These are phyloP conservation scores for Astrothelium macrocarpum DNA, from an alignment of 495 filamentous ascomycete genomes.

Conservation along the genomic window DNA sequence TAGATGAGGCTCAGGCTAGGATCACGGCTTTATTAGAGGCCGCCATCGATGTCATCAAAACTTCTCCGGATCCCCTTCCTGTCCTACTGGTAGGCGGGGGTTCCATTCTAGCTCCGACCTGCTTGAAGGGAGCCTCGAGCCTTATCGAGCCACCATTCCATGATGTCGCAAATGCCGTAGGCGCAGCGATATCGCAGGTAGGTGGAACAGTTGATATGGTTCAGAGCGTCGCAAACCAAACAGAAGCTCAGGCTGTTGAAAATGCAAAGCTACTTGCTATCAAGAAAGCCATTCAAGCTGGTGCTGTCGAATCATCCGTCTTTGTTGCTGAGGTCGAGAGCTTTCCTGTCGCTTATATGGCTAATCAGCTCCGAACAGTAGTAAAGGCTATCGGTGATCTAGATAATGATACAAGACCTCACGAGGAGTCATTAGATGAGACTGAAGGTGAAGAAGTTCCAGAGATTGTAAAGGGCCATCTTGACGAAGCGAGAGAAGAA, in stretches of 20 bases:
- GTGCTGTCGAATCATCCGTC: slow-evolving; percentile 34
- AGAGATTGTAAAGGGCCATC: slow-evolving; percentile 9
- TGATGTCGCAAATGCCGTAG: slow-evolving; percentile 46
- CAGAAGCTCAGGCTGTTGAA: slow-evolving; percentile 29
- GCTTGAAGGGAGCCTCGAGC: slow-evolving; percentile 18
- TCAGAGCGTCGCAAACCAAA: slow-evolving; percentile 31
- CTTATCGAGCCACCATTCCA: slow-evolving; percentile 25
- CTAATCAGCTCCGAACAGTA: slow-evolving; percentile 19
- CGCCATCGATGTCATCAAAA: slow-evolving; percentile 43
- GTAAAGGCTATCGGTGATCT: slow-evolving; percentile 14
- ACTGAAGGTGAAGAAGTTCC: slow-evolving; percentile 5
- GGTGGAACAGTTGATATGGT: slow-evolving; percentile 41
- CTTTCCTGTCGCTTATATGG: slow-evolving; percentile 39
- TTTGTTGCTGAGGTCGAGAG: slow-evolving; percentile 39
- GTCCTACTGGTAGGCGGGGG: slow-evolving; percentile 39
- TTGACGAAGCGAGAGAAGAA: slow-evolving; percentile 11
- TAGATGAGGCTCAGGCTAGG: slow-evolving; percentile 12
- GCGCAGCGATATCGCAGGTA: slow-evolving; percentile 49
- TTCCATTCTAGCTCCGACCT: slow-evolving; percentile 21
- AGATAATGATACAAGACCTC: slow-evolving; percentile 5
- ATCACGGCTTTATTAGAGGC: slow-evolving; percentile 28
- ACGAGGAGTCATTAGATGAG: not conserved
- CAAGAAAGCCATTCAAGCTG: slow-evolving; percentile 35
- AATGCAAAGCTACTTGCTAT: slow-evolving; percentile 34
- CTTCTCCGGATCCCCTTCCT: slow-evolving; percentile 37